These are phyloP conservation scores for Phlebiopsis flavidoalba DNA, from an alignment of 768 basidiomycete species.

Conservation along the genomic window DNA sequence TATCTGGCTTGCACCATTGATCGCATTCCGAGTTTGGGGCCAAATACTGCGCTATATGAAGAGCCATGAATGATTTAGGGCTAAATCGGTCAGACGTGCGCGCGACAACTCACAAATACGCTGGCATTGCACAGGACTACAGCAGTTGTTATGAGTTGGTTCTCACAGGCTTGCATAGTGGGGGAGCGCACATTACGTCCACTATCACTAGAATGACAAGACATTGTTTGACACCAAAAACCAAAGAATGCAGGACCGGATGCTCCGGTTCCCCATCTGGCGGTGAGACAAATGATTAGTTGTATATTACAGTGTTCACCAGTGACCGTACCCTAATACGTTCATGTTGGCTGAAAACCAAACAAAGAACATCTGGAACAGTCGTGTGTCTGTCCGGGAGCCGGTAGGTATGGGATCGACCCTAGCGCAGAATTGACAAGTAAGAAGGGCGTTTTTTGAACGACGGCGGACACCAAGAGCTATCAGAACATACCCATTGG, in stretches of 20 bases:
- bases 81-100: too few relatives aligned
- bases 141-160: slow-evolving; percentile 2
- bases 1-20: slow-evolving; percentile 55
- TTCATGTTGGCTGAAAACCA: slow-evolving; percentile 74
- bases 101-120: slow-evolving; percentile 30
- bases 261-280: slow-evolving; percentile 44
- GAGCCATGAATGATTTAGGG: too few relatives aligned
- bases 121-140: slow-evolving; percentile 31
- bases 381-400: slow-evolving; percentile 50
- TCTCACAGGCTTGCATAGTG: not conserved
- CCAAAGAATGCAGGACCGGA: slow-evolving; percentile 47
- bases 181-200: slow-evolving; percentile 36
- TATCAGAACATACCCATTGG: slow-evolving; percentile 28
- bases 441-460: too few relatives aligned
- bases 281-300: not conserved
- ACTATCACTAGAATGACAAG: slow-evolving; percentile 36
- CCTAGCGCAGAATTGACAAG: slow-evolving; percentile 21
- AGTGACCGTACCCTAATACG: slow-evolving; percentile 42
- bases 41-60: slow-evolving; percentile 38
- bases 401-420: slow-evolving; percentile 48
- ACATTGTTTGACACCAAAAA: slow-evolving; percentile 38
- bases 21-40: slow-evolving; percentile 51
- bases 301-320: not conserved
- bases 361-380: slow-evolving; percentile 63
- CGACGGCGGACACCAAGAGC: too few relatives aligned